phyloP scores from a whole-genome alignment of 805 yeast genomes.

The Ogataea parapolymorpha region DNA sequence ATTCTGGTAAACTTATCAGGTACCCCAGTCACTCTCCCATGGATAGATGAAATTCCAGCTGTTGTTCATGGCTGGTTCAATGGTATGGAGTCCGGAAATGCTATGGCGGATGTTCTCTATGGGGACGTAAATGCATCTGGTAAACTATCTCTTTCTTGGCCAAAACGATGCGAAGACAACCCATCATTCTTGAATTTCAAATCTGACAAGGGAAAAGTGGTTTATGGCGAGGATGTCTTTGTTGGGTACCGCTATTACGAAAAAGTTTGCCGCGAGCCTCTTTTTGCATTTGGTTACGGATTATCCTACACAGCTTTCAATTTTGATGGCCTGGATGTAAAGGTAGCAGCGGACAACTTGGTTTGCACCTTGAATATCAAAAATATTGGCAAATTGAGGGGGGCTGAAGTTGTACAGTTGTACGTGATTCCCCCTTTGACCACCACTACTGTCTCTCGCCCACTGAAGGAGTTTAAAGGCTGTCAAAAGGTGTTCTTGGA shows the following conservation, averaged over 20 bases:
- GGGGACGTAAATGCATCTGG: slow-evolving; percentile 64
- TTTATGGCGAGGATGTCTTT: slow-evolving; percentile 65
- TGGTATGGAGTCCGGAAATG: slow-evolving; percentile 57
- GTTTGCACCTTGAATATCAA: slow-evolving; percentile 38
- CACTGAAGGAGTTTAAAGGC: slow-evolving; percentile 58
- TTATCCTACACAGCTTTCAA: slow-evolving; percentile 55
- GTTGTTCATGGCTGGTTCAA: slow-evolving; percentile 55
- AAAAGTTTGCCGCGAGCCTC: slow-evolving; percentile 42
- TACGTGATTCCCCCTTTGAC: slow-evolving; percentile 42
- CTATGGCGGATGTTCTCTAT: slow-evolving; percentile 56
- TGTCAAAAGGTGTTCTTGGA: slow-evolving; percentile 47
- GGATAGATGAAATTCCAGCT: slow-evolving; percentile 41
- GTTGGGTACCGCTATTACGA: slow-evolving; percentile 65
- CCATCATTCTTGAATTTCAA: slow-evolving; percentile 54
- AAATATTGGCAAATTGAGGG: slow-evolving; percentile 47
- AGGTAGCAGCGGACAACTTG: slow-evolving; percentile 22
- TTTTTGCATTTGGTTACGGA: slow-evolving; percentile 63
- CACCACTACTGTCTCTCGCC: slow-evolving; percentile 39
- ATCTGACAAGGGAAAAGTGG: slow-evolving; percentile 49
- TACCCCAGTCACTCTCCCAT: slow-evolving; percentile 59
- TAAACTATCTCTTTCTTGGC: slow-evolving; percentile 55
- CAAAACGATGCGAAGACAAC: slow-evolving; percentile 47
- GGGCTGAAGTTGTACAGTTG: slow-evolving; percentile 55
- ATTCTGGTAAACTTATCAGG: slow-evolving; percentile 58
- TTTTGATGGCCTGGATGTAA: slow-evolving; percentile 37